Evolutionary conservation across 192 early-diverging fungal species (phyloP).

Genomic region (Backusella australiensis): DNA sequence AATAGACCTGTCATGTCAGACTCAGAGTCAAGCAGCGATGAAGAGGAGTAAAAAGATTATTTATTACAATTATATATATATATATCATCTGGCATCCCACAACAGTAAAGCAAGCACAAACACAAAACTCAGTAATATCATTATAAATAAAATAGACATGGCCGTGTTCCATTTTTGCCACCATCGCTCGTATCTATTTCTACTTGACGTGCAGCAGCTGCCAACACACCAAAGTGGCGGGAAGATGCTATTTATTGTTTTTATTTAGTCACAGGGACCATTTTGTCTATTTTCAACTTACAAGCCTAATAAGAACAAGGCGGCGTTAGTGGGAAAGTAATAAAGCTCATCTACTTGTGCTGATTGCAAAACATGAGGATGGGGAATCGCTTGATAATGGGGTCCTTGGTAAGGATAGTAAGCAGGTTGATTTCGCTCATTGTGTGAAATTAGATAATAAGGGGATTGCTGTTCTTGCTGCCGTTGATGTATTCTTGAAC

Average conservation of each 20-base stretch:
- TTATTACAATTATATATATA: too few species aligned
- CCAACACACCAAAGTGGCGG: slow-evolving; percentile 9
- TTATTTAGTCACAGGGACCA: not conserved
- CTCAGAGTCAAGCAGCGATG: slow-evolving; percentile 36
- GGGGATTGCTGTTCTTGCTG: not conserved
- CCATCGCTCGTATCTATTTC: not conserved
- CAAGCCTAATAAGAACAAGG: slow-evolving; percentile 7
- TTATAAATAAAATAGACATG: slow-evolving; percentile 12
- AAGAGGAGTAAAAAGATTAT: slow-evolving; percentile 10
- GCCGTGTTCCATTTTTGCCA: slow-evolving; percentile 1
- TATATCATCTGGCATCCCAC: not conserved
- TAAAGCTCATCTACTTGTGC: not conserved
- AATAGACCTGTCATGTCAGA: slow-evolving; percentile 54
- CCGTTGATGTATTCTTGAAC: not conserved
- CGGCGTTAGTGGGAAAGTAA: not conserved
- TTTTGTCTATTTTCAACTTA: not conserved
- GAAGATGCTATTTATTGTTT: not conserved
- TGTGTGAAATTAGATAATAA: not conserved
- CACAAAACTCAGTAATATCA: slow-evolving; percentile 1
- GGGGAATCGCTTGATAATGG: not conserved
- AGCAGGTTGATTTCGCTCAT: not conserved
- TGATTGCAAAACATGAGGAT: not conserved
- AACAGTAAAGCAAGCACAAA: not conserved
- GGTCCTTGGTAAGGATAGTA: not conserved
- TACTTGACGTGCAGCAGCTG: not conserved